Conservation (phyloP, 1,284 basidiomycete species). For the Cutaneotrichosporon dermatis region DNA sequence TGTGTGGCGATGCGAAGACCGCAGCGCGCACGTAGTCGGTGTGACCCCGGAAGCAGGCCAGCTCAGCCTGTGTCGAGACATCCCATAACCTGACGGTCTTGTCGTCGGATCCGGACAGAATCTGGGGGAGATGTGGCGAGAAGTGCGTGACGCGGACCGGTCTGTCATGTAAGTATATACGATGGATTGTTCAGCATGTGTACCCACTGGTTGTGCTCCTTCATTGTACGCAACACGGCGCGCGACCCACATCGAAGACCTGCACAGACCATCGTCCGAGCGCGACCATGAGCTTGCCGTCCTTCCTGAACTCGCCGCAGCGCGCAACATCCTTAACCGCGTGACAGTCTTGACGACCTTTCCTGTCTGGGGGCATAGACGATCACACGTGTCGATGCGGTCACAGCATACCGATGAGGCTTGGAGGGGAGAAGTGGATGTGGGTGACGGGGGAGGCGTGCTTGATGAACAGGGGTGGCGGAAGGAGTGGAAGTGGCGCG, state of each 20-base stretch:
- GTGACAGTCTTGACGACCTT: slow-evolving; percentile 94
- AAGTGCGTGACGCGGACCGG: slow-evolving; percentile 94
- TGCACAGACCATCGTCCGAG: slow-evolving; percentile 93
- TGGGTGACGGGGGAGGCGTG: slow-evolving; percentile 91
- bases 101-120: slow-evolving; percentile 95
- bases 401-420: slow-evolving; percentile 92
- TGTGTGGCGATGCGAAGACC: slow-evolving; percentile 75
- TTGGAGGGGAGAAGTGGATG: slow-evolving; percentile 79
- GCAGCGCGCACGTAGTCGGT: slow-evolving; percentile 95
- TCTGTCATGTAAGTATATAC: slow-evolving; percentile 30
- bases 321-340: slow-evolving; percentile 94
- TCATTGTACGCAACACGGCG: slow-evolving; percentile 86
- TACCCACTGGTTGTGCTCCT: slow-evolving; percentile 85
- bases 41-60: slow-evolving; percentile 77
- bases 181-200: slow-evolving; percentile 17
- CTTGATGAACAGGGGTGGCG: slow-evolving; percentile 60
- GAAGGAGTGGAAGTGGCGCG: slow-evolving; percentile 48
- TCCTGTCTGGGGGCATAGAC: slow-evolving; percentile 92
- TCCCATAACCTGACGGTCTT: slow-evolving; percentile 93
- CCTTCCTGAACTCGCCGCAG: slow-evolving; percentile 77
- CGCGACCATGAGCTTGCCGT: slow-evolving; percentile 95
- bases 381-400: slow-evolving; percentile 87
- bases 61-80: slow-evolving; percentile 77
- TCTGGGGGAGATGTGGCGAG: slow-evolving; percentile 73
- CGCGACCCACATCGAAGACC: slow-evolving; percentile 93